Evolutionary conservation across 108 stramenopile species (phyloP), one percentile per base, ranked within the genome.

Genomic region (Stephanodiscus minutulus): DNA sequence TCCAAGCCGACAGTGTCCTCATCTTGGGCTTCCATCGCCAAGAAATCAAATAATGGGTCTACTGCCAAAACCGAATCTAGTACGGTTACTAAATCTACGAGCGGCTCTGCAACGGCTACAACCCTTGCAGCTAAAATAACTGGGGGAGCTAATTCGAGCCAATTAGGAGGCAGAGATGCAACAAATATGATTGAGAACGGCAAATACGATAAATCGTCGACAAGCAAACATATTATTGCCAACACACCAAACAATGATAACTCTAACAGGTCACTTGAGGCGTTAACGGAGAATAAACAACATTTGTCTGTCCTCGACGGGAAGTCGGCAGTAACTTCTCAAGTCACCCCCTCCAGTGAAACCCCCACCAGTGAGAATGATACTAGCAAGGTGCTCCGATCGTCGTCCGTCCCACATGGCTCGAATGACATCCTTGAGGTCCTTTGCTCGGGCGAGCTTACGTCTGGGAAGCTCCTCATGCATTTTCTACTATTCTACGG

Each of bases 401-500:
- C 72, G 15, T 78, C 85, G n/a, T 36, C 74, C 35, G 84, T 85
- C 58, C 91, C 86, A 21, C 92, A 93, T 56, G 86, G 89, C 52
- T 91, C 88, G 53, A 87, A 94, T 77, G 92, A 94, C 79, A 87
- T 94, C 17, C 66, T 91, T 18, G 92, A 94, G 63, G 92, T 94
- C 17, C 61, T 94, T 21, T 94, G 92, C 69, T 90, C 88, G 4
- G 94, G 91, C 7, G 87, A 92, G 64, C 84, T 87, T 2, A 95
- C 91, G 5, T 68, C 88, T 29, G 94, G 91, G 56, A 91, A 91
- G 64, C 76, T 96, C 55, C 73, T 96, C 52, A 90, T 93, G 86
- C 91, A 93, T 67, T 93, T 93, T 66, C 79, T 96, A 22, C 76
- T 91, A 33, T 90, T 88, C 66, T 96, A 91, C 56, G 94, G 94